Evolutionary conservation across 768 basidiomycete species (phyloP).

Genomic region (Phanerochaete carnosa): DNA sequence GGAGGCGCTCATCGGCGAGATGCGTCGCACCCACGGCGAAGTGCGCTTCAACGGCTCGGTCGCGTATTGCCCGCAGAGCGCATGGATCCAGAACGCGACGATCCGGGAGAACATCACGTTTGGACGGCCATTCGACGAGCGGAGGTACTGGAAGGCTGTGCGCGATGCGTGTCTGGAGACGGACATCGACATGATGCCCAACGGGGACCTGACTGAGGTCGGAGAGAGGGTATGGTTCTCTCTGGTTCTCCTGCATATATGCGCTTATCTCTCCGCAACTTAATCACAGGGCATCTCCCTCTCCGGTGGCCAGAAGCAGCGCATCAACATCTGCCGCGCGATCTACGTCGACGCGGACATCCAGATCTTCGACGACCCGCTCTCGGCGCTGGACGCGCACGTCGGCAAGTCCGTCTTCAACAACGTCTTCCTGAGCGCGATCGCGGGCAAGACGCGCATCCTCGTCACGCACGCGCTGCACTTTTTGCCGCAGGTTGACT

Average conservation of each 20-base stretch:
- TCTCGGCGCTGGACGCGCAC: constrained; percentile 91
- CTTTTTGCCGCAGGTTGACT: constrained; percentile 84
- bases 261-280: constrained; percentile 20
- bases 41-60: constrained; percentile 73
- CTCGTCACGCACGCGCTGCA: constrained; percentile 92
- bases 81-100: constrained; percentile 90
- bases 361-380: constrained; percentile 85
- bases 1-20: constrained; percentile 79
- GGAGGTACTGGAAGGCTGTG: constrained; percentile 79
- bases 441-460: constrained; percentile 71
- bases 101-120: constrained; percentile 90
- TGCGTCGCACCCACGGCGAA: constrained; percentile 65
- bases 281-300: constrained; percentile 66
- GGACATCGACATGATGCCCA: constrained; percentile 72
- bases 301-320: constrained; percentile 79
- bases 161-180: constrained; percentile 74
- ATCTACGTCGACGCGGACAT: constrained; percentile 87
- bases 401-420: constrained; percentile 87
- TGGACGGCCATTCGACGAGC: constrained; percentile 77
- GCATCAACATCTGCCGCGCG: constrained; percentile 81
- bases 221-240: constrained; percentile 50
- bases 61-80: constrained; percentile 81
- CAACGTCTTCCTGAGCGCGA: constrained; percentile 68
- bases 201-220: constrained; percentile 82
- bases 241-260: neutral